Base-by-base conservation (phyloP, 257 asterid species). In the Solanum lycopersicoides region DNA sequence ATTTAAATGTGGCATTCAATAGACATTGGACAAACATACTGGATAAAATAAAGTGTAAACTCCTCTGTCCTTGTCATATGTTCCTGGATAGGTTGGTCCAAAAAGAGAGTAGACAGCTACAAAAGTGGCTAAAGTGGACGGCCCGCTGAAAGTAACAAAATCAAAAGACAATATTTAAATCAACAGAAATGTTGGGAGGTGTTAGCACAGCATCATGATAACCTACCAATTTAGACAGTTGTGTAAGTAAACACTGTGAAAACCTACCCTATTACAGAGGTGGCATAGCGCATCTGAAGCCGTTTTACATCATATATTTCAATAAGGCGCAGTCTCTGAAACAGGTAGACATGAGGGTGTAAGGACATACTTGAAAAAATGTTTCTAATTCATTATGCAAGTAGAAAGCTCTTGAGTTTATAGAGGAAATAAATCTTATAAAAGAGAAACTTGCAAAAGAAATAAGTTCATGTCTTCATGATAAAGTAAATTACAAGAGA, bases 41-140 rank as follows among this genome's bases (percentile, higher is more conserved):
- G 98, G 98, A 91, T 95, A 95, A 91, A 94, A 94, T 37, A 95
- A 88, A 15, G 97, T 95, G 93, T 95, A 95, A 65, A 93, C 90
- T 63, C 96, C 92, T 91, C 98, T 88, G 84, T 89, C 96, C 89
- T 92, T 92, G 90, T 95, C 98, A 69, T 93, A 95, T 32, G 90
- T 92, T 90, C 98, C 98, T 84, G 98, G 97, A 92, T 93, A 95
- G 34, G 98, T 95, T 1, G 98, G 98, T 90, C 98, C 98, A 83
- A 95, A 95, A 84, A 94, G 95, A 63, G 94, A 92, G 89, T 95
- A 95, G 72, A 95, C 96, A 15, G 98, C 98, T 23, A 94, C 98
- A 92, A 94, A 95, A 83, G 98, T 95, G 21, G 98, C 98, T 15
- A 94, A 90, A 42, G 94, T 93, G 37, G 98, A 94, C 1, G 95